Conservation (phyloP, 169 alveolate species). For the Eimeria mitis region DNA sequence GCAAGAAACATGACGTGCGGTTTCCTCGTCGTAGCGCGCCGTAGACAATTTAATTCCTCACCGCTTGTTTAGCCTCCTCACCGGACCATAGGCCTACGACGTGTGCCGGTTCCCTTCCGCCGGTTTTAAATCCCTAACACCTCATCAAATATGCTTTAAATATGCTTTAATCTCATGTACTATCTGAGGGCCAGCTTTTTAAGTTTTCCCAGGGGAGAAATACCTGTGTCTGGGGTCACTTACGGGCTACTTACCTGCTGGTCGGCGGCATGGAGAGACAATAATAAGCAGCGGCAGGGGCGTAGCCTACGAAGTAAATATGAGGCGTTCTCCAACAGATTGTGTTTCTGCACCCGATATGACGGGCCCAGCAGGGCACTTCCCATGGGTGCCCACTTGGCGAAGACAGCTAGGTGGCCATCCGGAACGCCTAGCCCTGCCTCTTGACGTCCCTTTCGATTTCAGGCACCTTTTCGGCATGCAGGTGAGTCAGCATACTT, state of each 20-base stretch:
- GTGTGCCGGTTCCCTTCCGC: not conserved
- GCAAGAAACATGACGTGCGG: not conserved
- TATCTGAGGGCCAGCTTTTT: not conserved
- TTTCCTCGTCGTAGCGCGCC: not conserved
- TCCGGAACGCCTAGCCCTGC: conserved; percentile 25
- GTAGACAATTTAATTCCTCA: not conserved
- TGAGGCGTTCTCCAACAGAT: not conserved
- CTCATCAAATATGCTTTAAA: not conserved
- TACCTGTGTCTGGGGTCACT: not conserved
- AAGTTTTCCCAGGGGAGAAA: not conserved
- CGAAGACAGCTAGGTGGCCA: conserved; percentile 9
- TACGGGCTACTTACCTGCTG: not conserved
- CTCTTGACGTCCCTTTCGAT: not conserved
- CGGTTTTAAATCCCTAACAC: not conserved
- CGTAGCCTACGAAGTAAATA: not conserved
- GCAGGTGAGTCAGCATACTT: not conserved
- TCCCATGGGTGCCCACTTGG: conserved; percentile 41
- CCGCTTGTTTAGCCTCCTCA: not conserved
- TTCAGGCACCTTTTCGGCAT: conserved; percentile 42
- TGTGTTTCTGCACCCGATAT: not conserved
- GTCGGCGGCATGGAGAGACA: not conserved
- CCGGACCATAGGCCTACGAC: not conserved
- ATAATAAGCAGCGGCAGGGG: not conserved
- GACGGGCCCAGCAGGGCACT: not conserved
- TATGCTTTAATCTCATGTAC: not conserved